Base-by-base conservation (phyloP, 2,329 filamentous ascomycete genomes). In the Lachnellula arida region DNA sequence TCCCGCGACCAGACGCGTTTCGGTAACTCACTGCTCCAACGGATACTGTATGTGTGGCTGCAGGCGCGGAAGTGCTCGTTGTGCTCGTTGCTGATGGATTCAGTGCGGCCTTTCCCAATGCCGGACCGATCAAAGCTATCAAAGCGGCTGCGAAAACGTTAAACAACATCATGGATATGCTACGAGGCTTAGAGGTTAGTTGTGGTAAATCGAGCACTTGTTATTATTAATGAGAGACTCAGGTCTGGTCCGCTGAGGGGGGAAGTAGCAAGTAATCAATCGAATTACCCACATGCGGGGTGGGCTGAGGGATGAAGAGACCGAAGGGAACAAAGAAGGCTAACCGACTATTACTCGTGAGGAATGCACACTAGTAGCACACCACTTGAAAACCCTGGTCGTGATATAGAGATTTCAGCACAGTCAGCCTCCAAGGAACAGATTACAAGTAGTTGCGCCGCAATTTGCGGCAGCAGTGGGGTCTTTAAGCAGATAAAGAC, bases 11-110 rank as follows among this genome's bases (percentile, higher is more conserved):
- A 47, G 6, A 11, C 28, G 22, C 19, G 47, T 49, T 8, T 22
- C 19, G 35, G 23, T 28, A 48, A 50, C 66, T 66, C 66, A 71
- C 69, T 19, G 61, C 67, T 39, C 68, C 68, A 5, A 70, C 69
- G 2, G 64, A 59, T 4, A 71, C 56, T 6, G 67, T 63, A 53
- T 67, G 57, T 15, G 68, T 70, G 12, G 63, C 42, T 42, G 46
- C 56, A 2, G 65, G 54, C 11, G 64, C 56, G 14, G 53, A 60
- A 5, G 63, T 60, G 17, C 60, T 61, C 11, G 49, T 61, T 6
- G 63, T 60, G 17, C 60, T 61, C 11, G 49, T 61, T 6, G 57
- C 60, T 14, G 60, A 28, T 23, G 43, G 11, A 19, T 3, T 5
- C 4, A 5, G 8, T 23, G 52, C 23, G 40, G 2, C 14, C 8